Conservation (phyloP, 139 green algal species). For the Micractinium conductrix region DNA sequence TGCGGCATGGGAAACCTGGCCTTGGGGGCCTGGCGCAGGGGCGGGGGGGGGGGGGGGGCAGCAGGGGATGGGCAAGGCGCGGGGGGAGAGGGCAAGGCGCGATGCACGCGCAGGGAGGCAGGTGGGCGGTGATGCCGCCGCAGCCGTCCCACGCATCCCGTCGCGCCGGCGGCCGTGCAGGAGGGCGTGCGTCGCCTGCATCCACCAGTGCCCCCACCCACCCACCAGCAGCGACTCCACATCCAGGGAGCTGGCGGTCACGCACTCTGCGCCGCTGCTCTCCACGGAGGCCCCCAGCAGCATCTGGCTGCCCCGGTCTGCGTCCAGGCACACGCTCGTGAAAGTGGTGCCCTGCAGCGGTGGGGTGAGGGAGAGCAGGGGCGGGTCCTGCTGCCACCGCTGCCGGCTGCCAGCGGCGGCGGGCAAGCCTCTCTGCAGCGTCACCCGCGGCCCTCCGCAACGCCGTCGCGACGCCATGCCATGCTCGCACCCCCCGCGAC, state of each 20-base stretch:
- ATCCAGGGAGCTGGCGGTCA: slow-evolving; percentile 56
- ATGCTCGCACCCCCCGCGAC: background rate
- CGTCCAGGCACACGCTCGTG: slow-evolving; percentile 39
- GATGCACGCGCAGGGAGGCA: background rate
- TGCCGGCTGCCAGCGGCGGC: no score
- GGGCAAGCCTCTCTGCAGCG: no score
- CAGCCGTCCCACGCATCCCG: no score
- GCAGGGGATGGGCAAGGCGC: background rate
- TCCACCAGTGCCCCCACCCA: slow-evolving; percentile 36
- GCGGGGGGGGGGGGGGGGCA: background rate
- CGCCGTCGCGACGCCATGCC: background rate
- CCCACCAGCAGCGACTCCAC: slow-evolving; percentile 41
- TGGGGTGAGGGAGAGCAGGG: background rate
- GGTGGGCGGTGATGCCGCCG: background rate
- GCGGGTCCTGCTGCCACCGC: background rate
- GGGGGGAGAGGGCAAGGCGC: background rate
- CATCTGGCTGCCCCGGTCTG: slow-evolving; percentile 44
- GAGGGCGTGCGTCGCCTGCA: no score
- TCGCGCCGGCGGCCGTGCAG: no score
- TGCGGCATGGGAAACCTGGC: slow-evolving; percentile 30
- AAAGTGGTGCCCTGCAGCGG: slow-evolving; percentile 18
- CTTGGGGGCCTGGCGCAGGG: slow-evolving; percentile 7
- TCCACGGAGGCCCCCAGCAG: slow-evolving; percentile 47
- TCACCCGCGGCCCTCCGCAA: no score
- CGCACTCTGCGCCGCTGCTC: slow-evolving; percentile 35